These are phyloP conservation scores for Purshia tridentata DNA, from an alignment of 306 rosid species.

Conservation along the genomic window DNA sequence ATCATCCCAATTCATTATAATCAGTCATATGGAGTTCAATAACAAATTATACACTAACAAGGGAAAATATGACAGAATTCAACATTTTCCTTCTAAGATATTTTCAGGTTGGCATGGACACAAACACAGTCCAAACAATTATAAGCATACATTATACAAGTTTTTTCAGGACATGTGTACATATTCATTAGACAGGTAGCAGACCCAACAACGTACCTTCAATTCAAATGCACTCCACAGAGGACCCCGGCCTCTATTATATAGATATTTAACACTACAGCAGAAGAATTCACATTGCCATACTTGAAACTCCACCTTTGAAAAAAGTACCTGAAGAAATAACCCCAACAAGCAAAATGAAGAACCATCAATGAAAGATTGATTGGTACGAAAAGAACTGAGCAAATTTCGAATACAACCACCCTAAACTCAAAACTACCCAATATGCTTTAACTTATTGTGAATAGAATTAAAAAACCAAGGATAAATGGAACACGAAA, in stretches of 20 bases:
- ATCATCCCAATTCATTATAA: not conserved
- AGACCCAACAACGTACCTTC: not conserved
- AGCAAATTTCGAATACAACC: too few species aligned
- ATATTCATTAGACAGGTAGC: not conserved
- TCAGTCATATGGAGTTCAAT: not conserved
- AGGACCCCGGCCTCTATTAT: too few species aligned
- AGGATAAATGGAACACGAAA: not conserved
- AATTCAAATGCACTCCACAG: not conserved
- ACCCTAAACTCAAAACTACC: too few species aligned
- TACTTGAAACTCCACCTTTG: conserved; percentile 24
- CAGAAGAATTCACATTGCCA: not conserved
- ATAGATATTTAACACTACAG: too few species aligned
- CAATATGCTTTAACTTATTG: too few species aligned
- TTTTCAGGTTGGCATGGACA: not conserved
- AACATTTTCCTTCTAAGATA: not conserved
- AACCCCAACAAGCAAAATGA: not conserved
- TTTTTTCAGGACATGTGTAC: not conserved
- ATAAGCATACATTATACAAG: not conserved
- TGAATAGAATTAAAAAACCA: too few species aligned
- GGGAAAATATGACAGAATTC: not conserved
- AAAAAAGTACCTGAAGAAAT: conserved; percentile 31
- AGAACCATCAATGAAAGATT: not conserved
- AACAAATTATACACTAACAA: too few species aligned
- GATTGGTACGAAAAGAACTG: too few species aligned
- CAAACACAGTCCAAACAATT: not conserved